A percentile compares a stretch with the other conserved stretches of the same genome.
Evolutionary conservation across 129 eudicot genomes (phyloP).

Genomic region (Silybum marianum): DNA sequence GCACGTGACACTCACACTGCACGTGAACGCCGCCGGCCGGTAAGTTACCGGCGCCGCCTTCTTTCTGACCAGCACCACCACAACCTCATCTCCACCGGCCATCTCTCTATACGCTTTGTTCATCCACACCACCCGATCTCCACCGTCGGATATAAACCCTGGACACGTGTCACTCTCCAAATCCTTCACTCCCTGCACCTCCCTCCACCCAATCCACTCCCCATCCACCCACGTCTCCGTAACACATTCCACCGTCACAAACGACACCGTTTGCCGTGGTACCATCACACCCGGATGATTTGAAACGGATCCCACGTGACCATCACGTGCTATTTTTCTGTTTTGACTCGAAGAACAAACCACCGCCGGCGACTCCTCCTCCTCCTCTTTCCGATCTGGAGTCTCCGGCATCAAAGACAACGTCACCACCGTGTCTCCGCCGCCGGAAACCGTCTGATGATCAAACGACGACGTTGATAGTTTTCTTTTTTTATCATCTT

Average conservation of each 20-base stretch:
- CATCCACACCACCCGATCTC: conserved; percentile 55
- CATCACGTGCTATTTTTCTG: not conserved
- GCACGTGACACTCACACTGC: conserved; percentile 64
- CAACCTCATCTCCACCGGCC: conserved; percentile 39
- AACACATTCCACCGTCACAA: conserved; percentile 63
- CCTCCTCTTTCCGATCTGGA: conserved; percentile 57
- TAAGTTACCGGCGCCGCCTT: conserved; percentile 26
- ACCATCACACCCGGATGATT: conserved; percentile 10
- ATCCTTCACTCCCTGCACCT: conserved; percentile 39
- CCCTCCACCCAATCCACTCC: conserved; percentile 30
- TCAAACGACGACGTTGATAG: conserved; percentile 13
- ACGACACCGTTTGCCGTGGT: conserved; percentile 19
- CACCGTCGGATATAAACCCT: conserved; percentile 60
- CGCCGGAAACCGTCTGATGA: conserved; percentile 8
- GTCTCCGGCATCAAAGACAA: conserved; percentile 66
- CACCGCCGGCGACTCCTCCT: not conserved
- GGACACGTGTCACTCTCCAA: conserved; percentile 79
- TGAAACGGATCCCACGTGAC: conserved; percentile 1
- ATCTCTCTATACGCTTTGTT: conserved; percentile 56
- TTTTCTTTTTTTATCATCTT: conserved; percentile 24
- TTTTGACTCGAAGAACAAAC: no score
- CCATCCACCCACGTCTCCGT: conserved; percentile 48
- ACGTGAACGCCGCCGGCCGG: conserved; percentile 63
- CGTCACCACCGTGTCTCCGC: conserved; percentile 43
- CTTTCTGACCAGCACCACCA: conserved; percentile 47